These are phyloP conservation scores for Fusarium luffae DNA, from an alignment of 2,329 filamentous ascomycete species.

Conservation along the genomic window DNA sequence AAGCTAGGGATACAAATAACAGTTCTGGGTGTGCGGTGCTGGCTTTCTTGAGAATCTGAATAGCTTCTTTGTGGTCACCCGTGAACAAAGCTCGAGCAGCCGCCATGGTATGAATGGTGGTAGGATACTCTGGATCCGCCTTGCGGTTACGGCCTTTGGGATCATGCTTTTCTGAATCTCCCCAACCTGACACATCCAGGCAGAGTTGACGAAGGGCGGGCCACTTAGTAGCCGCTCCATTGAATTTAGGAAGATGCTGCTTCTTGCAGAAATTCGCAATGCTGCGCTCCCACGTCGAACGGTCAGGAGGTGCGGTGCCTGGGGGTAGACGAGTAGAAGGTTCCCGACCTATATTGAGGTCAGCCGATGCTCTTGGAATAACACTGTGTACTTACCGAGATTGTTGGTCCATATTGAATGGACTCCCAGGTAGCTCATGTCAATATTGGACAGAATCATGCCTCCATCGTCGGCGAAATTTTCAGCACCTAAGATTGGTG, in stretches of 20 bases:
- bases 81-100: slow-evolving; percentile 81
- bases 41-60: slow-evolving; percentile 75
- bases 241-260: slow-evolving; percentile 70
- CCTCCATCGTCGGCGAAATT: slow-evolving; percentile 72
- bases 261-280: slow-evolving; percentile 73
- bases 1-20: slow-evolving; percentile 73
- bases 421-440: slow-evolving; percentile 81
- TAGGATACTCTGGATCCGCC: slow-evolving; percentile 60
- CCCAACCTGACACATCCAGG: slow-evolving; percentile 79
- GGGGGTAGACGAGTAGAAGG: slow-evolving; percentile 60
- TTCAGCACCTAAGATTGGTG: slow-evolving; percentile 64
- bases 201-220: slow-evolving; percentile 80
- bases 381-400: slow-evolving; percentile 62
- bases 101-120: slow-evolving; percentile 74
- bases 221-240: slow-evolving; percentile 71
- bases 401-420: slow-evolving; percentile 77
- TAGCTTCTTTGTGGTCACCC: slow-evolving; percentile 74
- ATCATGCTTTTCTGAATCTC: slow-evolving; percentile 64
- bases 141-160: slow-evolving; percentile 57
- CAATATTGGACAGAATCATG: slow-evolving; percentile 76
- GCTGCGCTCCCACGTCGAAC: slow-evolving; percentile 67
- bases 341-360: slow-evolving; percentile 57
- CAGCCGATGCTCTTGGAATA: background rate
- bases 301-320: slow-evolving; percentile 59
- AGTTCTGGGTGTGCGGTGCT: slow-evolving; percentile 72